Percentiles rank a stretch among this genome's conserved stretches.
These are phyloP conservation scores for Kondoa subrosea DNA, from an alignment of 768 basidiomycete genomes.

Conservation along the genomic window DNA sequence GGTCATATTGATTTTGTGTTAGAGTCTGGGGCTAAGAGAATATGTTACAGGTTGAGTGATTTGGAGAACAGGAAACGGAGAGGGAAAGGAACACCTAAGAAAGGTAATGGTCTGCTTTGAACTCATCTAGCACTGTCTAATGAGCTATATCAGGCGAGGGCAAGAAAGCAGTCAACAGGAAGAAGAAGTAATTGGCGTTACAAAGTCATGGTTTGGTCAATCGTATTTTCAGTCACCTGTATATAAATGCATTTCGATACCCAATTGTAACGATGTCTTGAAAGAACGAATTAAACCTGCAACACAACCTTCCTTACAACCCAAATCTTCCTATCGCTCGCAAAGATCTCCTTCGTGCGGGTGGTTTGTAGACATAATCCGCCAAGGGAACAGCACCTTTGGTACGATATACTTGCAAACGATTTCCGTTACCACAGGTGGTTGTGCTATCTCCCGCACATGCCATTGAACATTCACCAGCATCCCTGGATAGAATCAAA, in stretches of 20 bases:
- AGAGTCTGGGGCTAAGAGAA: not conserved
- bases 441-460: not conserved
- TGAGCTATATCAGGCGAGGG: not conserved
- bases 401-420: not conserved
- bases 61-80: constrained; percentile 7
- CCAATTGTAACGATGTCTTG: no score
- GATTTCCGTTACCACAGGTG: not conserved
- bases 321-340: no score
- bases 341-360: not conserved
- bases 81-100: constrained; percentile 16
- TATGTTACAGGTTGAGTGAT: constrained; percentile 10
- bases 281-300: no score
- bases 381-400: not conserved
- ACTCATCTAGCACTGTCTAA: not conserved
- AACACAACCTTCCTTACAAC: no score
- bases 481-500: no score
- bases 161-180: not conserved
- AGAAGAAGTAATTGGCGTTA: not conserved
- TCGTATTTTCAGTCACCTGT: not conserved
- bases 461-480: not conserved
- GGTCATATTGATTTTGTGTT: constrained; percentile 3
- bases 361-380: not conserved
- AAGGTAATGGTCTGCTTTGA: not conserved
- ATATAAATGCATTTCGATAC: no score
- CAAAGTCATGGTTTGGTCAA: not conserved